Percentiles rank a stretch among this genome's conserved stretches.
These are phyloP conservation scores for Astrocystis sublimbata DNA, from an alignment of 495 filamentous ascomycete genomes.

Conservation along the genomic window DNA sequence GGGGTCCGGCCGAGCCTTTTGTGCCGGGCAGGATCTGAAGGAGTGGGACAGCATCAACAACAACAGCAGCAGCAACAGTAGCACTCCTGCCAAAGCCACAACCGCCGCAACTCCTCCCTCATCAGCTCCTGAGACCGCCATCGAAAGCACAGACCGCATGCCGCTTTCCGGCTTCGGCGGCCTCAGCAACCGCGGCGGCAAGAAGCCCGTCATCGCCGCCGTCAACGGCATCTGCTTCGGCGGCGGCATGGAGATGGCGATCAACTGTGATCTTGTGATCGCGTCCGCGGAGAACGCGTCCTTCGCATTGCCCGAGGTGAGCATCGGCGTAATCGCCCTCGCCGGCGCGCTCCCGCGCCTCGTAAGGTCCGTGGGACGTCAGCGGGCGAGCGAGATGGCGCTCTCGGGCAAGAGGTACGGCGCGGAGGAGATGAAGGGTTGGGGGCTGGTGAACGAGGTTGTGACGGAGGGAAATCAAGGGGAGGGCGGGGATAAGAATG, in stretches of 20 bases:
- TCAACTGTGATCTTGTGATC: slow-evolving; percentile 70
- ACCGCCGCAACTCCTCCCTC: background rate
- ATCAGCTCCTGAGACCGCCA: too few species aligned
- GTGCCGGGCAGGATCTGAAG: slow-evolving; percentile 61
- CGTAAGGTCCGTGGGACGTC: slow-evolving; percentile 61
- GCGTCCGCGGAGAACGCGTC: slow-evolving; percentile 53
- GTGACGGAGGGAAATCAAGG: too few species aligned
- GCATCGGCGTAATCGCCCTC: slow-evolving; percentile 67
- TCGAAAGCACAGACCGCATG: slow-evolving; percentile 7
- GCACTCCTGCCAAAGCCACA: too few species aligned
- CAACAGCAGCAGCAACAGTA: too few species aligned
- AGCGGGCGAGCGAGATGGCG: slow-evolving; percentile 71
- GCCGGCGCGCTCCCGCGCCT: slow-evolving; percentile 70
- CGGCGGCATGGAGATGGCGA: slow-evolving; percentile 71
- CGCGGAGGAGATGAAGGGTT: slow-evolving; percentile 59
- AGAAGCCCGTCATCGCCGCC: slow-evolving; percentile 71
- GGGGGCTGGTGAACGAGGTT: slow-evolving; percentile 73
- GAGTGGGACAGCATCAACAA: slow-evolving; percentile 26
- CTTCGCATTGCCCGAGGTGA: slow-evolving; percentile 69
- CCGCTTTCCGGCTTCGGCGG: slow-evolving; percentile 51
- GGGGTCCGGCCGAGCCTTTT: slow-evolving; percentile 56
- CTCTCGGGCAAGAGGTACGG: slow-evolving; percentile 60
- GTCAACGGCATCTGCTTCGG: slow-evolving; percentile 76
- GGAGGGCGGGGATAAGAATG: too few species aligned
- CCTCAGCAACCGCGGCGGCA: slow-evolving; percentile 53